Conservation (phyloP, 805 yeast genomes). For the Tetrapisispora namnaoensis region DNA sequence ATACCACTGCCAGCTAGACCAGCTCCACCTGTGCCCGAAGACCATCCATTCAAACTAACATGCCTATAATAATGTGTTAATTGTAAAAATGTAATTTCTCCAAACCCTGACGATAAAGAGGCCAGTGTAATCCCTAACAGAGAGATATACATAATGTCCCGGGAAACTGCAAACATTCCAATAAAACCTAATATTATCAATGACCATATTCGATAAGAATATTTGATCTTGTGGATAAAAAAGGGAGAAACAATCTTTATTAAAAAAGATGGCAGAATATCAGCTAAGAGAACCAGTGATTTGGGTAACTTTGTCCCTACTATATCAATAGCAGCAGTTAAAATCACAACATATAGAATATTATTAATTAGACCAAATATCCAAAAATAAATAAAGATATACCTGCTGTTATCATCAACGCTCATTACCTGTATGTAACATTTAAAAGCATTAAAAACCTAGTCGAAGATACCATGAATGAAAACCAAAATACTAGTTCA, state of each 20-base stretch:
- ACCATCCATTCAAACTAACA: conserved; percentile 71
- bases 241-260: conserved; percentile 72
- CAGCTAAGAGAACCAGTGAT: conserved; percentile 75
- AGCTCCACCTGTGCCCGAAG: conserved; percentile 94
- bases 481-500: too few species aligned
- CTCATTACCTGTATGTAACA: neutral
- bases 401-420: neutral
- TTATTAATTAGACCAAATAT: conserved; percentile 81
- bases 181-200: conserved; percentile 49
- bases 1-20: conserved; percentile 76
- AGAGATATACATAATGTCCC: conserved; percentile 29
- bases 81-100: conserved; percentile 82
- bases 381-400: conserved; percentile 52
- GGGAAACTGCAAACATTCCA: conserved; percentile 62
- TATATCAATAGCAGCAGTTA: conserved; percentile 85
- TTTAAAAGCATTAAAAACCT: neutral
- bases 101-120: conserved; percentile 77
- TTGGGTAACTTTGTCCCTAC: conserved; percentile 81
- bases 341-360: conserved; percentile 79
- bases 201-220: conserved; percentile 41
- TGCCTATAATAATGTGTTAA: conserved; percentile 67
- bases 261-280: conserved; percentile 72
- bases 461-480: too few species aligned
- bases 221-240: conserved; percentile 57
- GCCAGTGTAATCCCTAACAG: conserved; percentile 70